Conservation (phyloP, 306 rosid genomes). For the Prunus davidiana region DNA sequence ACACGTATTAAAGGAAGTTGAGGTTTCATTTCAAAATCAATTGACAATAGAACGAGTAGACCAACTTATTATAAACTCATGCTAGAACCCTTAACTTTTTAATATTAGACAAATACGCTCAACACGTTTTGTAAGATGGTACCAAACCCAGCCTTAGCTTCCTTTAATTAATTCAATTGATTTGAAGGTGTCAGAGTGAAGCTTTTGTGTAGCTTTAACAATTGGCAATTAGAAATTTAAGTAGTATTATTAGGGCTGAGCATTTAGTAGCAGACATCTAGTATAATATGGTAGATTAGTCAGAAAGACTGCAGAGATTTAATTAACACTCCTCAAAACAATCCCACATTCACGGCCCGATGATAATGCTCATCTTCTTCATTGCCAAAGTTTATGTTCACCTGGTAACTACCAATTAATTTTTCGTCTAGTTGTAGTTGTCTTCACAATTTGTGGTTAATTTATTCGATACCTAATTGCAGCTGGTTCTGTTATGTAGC, state of each 20-base stretch:
- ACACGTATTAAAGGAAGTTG: no score
- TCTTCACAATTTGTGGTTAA: no score
- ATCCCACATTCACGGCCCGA: conserved; percentile 16
- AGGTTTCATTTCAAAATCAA: no score
- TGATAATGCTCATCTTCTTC: neutral
- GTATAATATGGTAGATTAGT: neutral
- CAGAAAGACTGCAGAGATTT: neutral
- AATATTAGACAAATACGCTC: no score
- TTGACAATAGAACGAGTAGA: fast-evolving
- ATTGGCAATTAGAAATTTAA: neutral
- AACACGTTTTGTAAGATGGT: no score
- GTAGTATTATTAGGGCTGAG: neutral
- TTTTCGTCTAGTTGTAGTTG: no score
- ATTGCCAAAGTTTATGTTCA: neutral
- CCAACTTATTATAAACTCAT: no score
- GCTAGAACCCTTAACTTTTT: no score
- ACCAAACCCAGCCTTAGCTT: neutral
- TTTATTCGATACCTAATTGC: no score
- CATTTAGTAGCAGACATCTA: neutral
- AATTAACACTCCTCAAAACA: neutral
- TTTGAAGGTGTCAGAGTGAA: neutral
- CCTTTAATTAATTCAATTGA: neutral
- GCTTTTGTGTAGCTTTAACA: neutral
- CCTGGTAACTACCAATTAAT: no score
- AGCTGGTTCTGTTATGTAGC: no score